These are phyloP conservation scores for Beauveria australis DNA, from an alignment of 2,329 filamentous ascomycete genomes.

Conservation along the genomic window DNA sequence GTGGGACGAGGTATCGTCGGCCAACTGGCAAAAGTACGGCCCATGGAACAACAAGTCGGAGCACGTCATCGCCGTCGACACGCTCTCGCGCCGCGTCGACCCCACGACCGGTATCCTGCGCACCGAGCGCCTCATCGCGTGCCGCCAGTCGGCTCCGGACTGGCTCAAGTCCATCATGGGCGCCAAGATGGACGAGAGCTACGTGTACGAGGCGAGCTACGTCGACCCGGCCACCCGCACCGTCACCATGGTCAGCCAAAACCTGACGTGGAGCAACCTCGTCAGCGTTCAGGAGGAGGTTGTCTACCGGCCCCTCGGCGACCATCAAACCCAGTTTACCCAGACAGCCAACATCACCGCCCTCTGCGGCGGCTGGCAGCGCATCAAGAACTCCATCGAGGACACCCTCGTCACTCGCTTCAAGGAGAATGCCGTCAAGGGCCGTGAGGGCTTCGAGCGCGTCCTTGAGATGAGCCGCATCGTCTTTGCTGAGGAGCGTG, in stretches of 20 bases:
- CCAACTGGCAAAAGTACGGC: constrained; percentile 98
- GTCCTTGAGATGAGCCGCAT: constrained; percentile 89
- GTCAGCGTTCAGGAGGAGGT: constrained; percentile 91
- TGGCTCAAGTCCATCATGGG: constrained; percentile 78
- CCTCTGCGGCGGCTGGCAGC: constrained; percentile 92
- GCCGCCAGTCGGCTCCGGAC: constrained; percentile 58
- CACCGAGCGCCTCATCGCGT: constrained; percentile 55
- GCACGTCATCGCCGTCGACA: constrained; percentile 94
- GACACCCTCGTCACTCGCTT: constrained; percentile 84
- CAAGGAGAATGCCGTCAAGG: constrained; percentile 82
- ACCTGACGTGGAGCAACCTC: constrained; percentile 87
- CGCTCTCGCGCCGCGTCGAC: constrained; percentile 61
- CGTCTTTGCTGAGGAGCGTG: constrained; percentile 84
- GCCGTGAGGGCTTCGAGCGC: constrained; percentile 88
- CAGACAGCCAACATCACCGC: constrained; percentile 92
- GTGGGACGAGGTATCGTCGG: constrained; percentile 95
- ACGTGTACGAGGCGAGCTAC: constrained; percentile 93
- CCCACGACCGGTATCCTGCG: constrained; percentile 50
- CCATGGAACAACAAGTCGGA: constrained; percentile 99
- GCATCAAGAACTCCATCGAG: constrained; percentile 93
- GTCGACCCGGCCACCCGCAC: constrained; percentile 77
- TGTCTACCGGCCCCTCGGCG: constrained; percentile 59
- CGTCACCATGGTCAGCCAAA: constrained; percentile 94
- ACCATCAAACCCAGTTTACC: constrained; percentile 65
- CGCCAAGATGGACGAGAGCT: constrained; percentile 62